A percentile compares a stretch with the other conserved stretches of the same genome.
These are phyloP conservation scores for Tricholoma saponaceum DNA, from an alignment of 768 basidiomycete genomes.

Conservation along the genomic window DNA sequence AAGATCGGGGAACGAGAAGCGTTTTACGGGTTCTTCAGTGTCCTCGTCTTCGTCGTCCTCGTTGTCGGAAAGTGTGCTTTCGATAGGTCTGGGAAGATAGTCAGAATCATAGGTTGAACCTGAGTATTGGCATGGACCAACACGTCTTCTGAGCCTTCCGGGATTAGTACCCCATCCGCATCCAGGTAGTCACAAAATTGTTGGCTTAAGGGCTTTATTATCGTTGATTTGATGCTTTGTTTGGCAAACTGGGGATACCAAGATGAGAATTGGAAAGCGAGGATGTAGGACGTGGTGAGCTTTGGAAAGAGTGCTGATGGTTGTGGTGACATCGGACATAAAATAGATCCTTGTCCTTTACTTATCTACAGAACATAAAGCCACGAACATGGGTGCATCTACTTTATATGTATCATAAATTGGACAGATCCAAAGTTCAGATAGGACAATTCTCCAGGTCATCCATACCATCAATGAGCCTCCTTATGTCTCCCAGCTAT, in stretches of 20 bases:
- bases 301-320: slow-evolving; percentile 48
- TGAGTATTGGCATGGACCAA: slow-evolving; percentile 31
- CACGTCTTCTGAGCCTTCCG: slow-evolving; percentile 77
- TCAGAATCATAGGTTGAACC: slow-evolving; percentile 1
- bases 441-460: background rate
- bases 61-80: slow-evolving; percentile 59
- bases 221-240: slow-evolving; percentile 65
- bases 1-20: slow-evolving; percentile 75
- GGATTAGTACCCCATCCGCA: slow-evolving; percentile 81
- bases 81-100: slow-evolving; percentile 37
- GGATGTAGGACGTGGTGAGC: slow-evolving; percentile 47
- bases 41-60: slow-evolving; percentile 38
- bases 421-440: background rate
- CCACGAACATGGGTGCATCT: background rate
- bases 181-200: slow-evolving; percentile 72
- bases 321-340: background rate
- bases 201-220: slow-evolving; percentile 62
- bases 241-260: slow-evolving; percentile 76
- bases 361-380: background rate
- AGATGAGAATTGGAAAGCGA: slow-evolving; percentile 76
- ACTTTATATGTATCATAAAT: background rate
- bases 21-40: slow-evolving; percentile 17
- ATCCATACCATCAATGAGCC: slow-evolving; percentile 24
- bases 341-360: background rate
- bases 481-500: slow-evolving; percentile 34